Evolutionary conservation across 2,329 filamentous ascomycete genomes (phyloP), one percentile per base, ranked within the genome.

Genomic region (Colletotrichum sp.): DNA sequence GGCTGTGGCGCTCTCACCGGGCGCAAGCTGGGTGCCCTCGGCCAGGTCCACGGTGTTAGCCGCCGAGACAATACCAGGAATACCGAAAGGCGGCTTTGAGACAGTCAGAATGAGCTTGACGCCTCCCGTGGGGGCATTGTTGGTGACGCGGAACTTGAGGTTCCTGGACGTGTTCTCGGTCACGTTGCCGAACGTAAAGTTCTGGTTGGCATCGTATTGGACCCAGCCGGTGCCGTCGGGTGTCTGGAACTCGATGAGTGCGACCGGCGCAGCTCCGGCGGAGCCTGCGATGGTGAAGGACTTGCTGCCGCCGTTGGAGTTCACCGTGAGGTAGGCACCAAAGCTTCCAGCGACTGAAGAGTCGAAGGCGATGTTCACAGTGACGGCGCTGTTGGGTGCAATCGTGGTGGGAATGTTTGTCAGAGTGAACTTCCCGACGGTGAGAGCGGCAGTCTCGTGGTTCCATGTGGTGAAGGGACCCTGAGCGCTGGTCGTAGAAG

Each of bases 71-170:
- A 92, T 87, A 4, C 89, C 88, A n/a, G 83, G 78, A 4, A 90
- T 84, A 16, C 89, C 90, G 69, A 90, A 91, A 0, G 91, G 91
- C 6, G 90, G 90, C 79, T 93, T 93, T 0, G 91, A 92, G 4
- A 93, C 89, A 0, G 90, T 92, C 16, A 92, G 82, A 0, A 88
- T 89, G 2, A 92, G 84, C 2, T 82, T 82, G 15, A 89, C 86
- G 8, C 86, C 86, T 3, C 87, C 87, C 0, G 81, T 66, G 0
- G 84, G 81, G 6, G 88, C 90, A 3, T 81, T 84, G 79, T 92
- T 92, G 43, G 87, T 90, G 28, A 92, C 80, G 1, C 91, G 86
- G 80, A 92, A 84, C 67, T 86, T 86, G 5, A 91, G 84, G 6
- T 84, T 85, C 1, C 82, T 84, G 0, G 87, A 87, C 0, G 83